A percentile compares a stretch with the other conserved stretches of the same genome.
Evolutionary conservation across 2,329 filamentous ascomycete species (phyloP).

Genomic region (Fulvia fulva): DNA sequence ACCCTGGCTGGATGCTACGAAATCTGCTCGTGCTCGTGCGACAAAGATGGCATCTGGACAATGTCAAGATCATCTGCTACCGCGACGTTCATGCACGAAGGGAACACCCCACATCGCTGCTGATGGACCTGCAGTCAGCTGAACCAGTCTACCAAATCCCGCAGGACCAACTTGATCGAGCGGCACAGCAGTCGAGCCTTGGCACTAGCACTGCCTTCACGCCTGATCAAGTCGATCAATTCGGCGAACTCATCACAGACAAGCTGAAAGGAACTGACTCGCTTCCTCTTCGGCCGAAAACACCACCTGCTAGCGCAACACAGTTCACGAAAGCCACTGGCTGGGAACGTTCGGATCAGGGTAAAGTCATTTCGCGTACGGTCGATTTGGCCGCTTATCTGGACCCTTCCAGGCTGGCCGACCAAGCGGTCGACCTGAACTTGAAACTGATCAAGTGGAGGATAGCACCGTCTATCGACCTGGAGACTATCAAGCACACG

Average conservation of each 20-base stretch:
- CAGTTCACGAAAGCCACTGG: constrained; percentile 76
- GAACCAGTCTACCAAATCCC: constrained; percentile 34
- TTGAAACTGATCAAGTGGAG: constrained; percentile 99
- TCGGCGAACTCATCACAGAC: constrained; percentile 29
- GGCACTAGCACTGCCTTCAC: constrained; percentile 25
- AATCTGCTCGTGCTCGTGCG: constrained; percentile 83
- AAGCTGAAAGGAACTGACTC: constrained; percentile 19
- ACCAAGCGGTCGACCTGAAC: constrained; percentile 93
- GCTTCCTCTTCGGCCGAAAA: constrained; percentile 25
- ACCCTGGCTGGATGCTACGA: constrained; percentile 87
- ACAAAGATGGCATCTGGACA: constrained; percentile 71
- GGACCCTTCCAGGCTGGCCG: constrained; percentile 81
- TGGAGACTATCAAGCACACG: constrained; percentile 83
- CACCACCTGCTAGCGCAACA: constrained; percentile 38
- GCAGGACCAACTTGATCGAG: constrained; percentile 21
- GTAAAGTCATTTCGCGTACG: constrained; percentile 72
- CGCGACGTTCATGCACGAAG: constrained; percentile 74
- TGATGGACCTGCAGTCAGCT: constrained; percentile 63
- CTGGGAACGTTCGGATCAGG: constrained; percentile 80
- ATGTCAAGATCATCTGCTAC: constrained; percentile 84
- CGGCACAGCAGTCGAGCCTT: constrained; percentile 19
- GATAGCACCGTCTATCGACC: constrained; percentile 79
- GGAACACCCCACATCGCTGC: constrained; percentile 76
- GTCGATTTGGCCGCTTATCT: constrained; percentile 89
- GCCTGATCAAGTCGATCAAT: constrained; percentile 30